Evolutionary conservation across 805 yeast species (phyloP).

Genomic region (Teunomyces stri): DNA sequence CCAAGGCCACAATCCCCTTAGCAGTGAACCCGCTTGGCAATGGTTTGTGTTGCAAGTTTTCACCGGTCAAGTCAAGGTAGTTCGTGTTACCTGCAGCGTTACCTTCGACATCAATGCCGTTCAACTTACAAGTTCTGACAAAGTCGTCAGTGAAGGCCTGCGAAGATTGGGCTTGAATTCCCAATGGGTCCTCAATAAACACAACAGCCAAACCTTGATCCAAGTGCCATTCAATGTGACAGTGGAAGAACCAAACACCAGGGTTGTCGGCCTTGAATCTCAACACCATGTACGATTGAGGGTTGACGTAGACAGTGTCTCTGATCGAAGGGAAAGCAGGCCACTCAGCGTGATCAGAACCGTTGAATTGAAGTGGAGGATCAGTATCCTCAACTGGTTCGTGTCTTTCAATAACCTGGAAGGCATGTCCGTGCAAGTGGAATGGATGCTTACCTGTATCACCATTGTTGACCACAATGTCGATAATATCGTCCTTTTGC

Average conservation of each 20-base stretch:
- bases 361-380: constrained; percentile 57
- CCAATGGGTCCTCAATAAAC: constrained; percentile 79
- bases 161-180: constrained; percentile 48
- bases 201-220: constrained; percentile 86
- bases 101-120: constrained; percentile 56
- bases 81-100: constrained; percentile 87
- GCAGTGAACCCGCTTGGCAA: constrained; percentile 93
- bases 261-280: constrained; percentile 93
- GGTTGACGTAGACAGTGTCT: constrained; percentile 76
- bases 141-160: constrained; percentile 65
- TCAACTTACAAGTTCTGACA: constrained; percentile 56
- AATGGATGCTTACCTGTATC: constrained; percentile 96
- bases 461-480: constrained; percentile 76
- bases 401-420: constrained; percentile 80
- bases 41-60: constrained; percentile 61
- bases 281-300: constrained; percentile 80
- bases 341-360: constrained; percentile 39
- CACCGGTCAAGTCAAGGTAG: constrained; percentile 67
- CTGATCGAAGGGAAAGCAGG: constrained; percentile 82
- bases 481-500: constrained; percentile 64
- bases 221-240: constrained; percentile 98
- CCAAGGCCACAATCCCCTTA: constrained; percentile 90
- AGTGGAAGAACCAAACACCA: constrained; percentile 98
- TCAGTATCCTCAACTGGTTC: constrained; percentile 53
- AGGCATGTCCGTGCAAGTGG: constrained; percentile 93